Percentiles rank a stretch among this genome's conserved stretches.
These are phyloP conservation scores for Pyrenophora seminiperda DNA, from an alignment of 2,329 filamentous ascomycete genomes.

Conservation along the genomic window DNA sequence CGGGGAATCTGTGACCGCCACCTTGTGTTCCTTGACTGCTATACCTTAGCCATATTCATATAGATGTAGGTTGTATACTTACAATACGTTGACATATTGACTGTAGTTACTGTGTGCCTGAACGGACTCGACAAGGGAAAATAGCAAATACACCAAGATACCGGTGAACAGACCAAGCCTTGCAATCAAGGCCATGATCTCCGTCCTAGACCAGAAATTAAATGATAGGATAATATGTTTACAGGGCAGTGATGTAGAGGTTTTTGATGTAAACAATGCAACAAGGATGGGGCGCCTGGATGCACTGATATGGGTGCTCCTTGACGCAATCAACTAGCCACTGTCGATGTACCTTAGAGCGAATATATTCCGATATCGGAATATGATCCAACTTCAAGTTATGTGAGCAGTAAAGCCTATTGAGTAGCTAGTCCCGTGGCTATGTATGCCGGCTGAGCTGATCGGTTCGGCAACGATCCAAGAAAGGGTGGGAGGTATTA, in stretches of 20 bases:
- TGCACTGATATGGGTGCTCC: background rate
- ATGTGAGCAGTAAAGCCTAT: background rate
- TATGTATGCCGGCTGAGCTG: background rate
- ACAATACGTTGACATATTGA: conserved; percentile 47
- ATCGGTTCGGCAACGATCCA: background rate
- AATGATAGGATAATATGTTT: background rate
- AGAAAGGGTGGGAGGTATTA: background rate
- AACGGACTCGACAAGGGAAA: background rate
- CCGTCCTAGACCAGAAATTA: background rate
- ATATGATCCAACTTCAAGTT: background rate
- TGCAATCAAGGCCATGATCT: background rate
- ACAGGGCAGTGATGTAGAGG: background rate
- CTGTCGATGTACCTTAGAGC: background rate
- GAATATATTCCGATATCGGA: background rate
- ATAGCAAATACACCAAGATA: background rate
- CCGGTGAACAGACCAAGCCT: background rate
- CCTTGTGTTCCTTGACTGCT: conserved; percentile 27
- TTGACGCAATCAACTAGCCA: background rate
- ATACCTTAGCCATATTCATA: background rate
- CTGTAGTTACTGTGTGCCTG: conserved; percentile 26
- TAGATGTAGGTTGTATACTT: conserved; percentile 10
- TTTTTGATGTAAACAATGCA: background rate
- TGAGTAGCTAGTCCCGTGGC: background rate
- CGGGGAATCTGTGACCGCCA: conserved; percentile 47
- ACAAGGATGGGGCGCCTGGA: background rate